Evolutionary conservation across 306 rosid species (phyloP), one percentile per base, ranked within the genome.

Genomic region (Cajanus cajan): DNA sequence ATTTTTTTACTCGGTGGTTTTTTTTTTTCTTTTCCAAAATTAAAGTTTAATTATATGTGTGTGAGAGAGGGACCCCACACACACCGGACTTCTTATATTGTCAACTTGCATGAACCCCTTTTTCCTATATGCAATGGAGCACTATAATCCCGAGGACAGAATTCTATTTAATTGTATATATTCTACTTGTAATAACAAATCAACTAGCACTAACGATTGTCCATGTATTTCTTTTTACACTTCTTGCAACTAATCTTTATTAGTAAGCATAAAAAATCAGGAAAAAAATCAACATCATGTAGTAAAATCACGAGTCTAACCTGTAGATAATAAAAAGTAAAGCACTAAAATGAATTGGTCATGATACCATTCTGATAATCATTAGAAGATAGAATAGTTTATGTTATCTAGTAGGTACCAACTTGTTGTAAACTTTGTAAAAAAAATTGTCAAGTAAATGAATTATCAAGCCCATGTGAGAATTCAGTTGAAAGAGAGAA

Each of bases 311-410:
- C 16, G 50, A 39, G 28, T 64, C 57, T 22, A 65, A 67, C 74
- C 33, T 5, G 34, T 5, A 51, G 66, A 82, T 68, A 78, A 78
- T 83, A 47, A 79, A 82, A 76, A 86, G 71, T 55, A 71, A 71
- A 66, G 78, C 86, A 82, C 89, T 80, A 55, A 76, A 79, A 82
- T 51, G 67, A 57, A 77, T 39, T 80, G 73, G 78, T 58, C 78
- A 71, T 48, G 86, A 82, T 75, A 71, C 80, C 73, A 71, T 83
- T 73, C 77, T 55, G 69, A 69, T 75, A 64, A 85, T 82, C 45
- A 77, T 66, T 51, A 71, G 59, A 4, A 63, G 48, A 47, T 25
- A 63, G 68, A 68, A 44, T 85, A 78, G 37, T 82, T 52, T 74
- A 82, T 52, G 72, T 85, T 82, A 82, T 85, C 86, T 47, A 28